Percentiles rank a stretch among this genome's conserved stretches.
These are phyloP conservation scores for Phytopythium aichiense DNA, from an alignment of 352 stramenopile genomes.

Conservation along the genomic window DNA sequence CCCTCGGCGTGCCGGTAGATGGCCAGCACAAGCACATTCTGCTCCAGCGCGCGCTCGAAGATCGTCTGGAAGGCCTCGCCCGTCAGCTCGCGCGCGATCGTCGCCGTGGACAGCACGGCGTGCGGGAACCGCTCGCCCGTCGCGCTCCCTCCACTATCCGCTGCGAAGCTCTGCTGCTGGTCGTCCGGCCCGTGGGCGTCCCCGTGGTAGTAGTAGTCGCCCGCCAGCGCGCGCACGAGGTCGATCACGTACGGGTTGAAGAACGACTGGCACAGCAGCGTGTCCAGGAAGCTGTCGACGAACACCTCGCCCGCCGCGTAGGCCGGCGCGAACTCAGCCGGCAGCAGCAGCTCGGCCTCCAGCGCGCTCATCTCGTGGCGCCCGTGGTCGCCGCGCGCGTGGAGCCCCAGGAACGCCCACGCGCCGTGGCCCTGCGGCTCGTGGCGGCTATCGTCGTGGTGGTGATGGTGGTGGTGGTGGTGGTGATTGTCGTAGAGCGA, in stretches of 20 bases:
- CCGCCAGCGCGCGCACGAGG: slow-evolving; percentile 43
- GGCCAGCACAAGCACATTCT: slow-evolving; percentile 40
- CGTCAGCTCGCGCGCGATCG: slow-evolving; percentile 25
- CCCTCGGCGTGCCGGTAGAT: slow-evolving; percentile 41
- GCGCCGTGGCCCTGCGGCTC: slow-evolving; percentile 1
- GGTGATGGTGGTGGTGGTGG: slow-evolving; percentile 8
- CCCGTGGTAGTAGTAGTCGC: slow-evolving; percentile 29
- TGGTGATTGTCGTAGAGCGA: slow-evolving; percentile 9
- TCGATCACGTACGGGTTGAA: slow-evolving; percentile 71
- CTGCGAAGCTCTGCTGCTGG: background rate
- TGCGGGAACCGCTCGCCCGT: slow-evolving; percentile 9
- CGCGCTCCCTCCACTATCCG: background rate
- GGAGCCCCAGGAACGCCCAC: slow-evolving; percentile 3
- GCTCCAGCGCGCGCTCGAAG: slow-evolving; percentile 31
- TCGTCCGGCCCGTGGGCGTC: slow-evolving; percentile 8
- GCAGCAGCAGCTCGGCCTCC: slow-evolving; percentile 22
- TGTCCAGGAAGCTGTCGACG: slow-evolving; percentile 57
- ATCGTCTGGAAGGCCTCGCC: slow-evolving; percentile 34
- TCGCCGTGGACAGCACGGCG: slow-evolving; percentile 29
- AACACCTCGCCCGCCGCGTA: slow-evolving; percentile 59
- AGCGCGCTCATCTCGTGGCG: slow-evolving; percentile 7
- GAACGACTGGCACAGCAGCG: slow-evolving; percentile 64
- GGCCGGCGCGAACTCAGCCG: slow-evolving; percentile 32
- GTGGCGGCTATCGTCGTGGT: slow-evolving; percentile 8
- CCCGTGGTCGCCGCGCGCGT: background rate